These are phyloP conservation scores for Allantophomopsis lycopodina DNA, from an alignment of 2,329 filamentous ascomycete genomes.

Conservation along the genomic window DNA sequence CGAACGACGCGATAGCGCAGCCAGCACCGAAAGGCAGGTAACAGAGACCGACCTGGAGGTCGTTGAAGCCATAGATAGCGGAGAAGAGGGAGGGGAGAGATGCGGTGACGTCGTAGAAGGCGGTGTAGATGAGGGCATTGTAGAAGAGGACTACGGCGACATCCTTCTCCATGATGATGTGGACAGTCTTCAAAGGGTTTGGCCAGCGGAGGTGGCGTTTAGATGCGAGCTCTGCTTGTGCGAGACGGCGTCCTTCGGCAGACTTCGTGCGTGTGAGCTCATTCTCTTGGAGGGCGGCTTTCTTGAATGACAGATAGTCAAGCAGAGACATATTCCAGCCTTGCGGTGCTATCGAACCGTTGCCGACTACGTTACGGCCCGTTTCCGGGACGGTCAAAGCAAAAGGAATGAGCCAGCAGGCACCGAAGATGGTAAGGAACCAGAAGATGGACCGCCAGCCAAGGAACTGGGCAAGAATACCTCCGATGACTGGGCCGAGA, in stretches of 20 bases:
- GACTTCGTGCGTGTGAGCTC: conserved; percentile 5
- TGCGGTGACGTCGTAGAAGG: conserved; percentile 30
- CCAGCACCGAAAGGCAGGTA: conserved; percentile 34
- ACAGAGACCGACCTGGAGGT: conserved; percentile 37
- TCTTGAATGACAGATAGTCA: background rate
- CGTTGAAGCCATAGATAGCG: conserved; percentile 43
- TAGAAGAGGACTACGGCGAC: conserved; percentile 29
- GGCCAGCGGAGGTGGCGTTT: conserved; percentile 17
- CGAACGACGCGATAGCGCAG: conserved; percentile 27
- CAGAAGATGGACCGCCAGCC: conserved; percentile 25
- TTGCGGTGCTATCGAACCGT: conserved; percentile 40
- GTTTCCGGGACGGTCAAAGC: conserved; percentile 24
- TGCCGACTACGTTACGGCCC: conserved; percentile 32
- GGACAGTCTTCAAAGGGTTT: conserved; percentile 25
- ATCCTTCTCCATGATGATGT: conserved; percentile 26
- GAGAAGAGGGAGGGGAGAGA: conserved; percentile 24
- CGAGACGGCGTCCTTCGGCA: conserved; percentile 15
- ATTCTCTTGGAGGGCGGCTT: background rate
- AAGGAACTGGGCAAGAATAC: conserved; percentile 18
- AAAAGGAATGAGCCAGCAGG: conserved; percentile 16
- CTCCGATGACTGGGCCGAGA: conserved; percentile 35
- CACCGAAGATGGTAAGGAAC: conserved; percentile 27
- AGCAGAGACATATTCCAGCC: conserved; percentile 28
- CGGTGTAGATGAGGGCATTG: conserved; percentile 27
- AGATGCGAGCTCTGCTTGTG: conserved; percentile 15